Conservation (phyloP, 1,139 yeast genomes). For the Ogataea hybrid region DNA sequence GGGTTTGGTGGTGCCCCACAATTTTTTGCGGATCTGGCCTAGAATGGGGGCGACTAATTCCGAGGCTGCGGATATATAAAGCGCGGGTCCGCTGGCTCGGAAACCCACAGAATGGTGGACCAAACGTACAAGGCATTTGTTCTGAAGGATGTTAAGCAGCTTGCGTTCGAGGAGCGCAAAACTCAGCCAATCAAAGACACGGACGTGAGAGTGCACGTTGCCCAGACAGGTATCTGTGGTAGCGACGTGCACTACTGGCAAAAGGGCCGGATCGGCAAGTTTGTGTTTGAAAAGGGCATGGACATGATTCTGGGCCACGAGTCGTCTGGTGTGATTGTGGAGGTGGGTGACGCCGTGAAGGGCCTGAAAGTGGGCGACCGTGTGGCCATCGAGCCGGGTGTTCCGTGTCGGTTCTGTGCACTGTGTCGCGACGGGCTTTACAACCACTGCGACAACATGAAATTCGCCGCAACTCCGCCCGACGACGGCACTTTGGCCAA, state of each 20-base stretch:
- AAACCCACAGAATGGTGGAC: slow-evolving; percentile 2
- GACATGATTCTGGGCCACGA: slow-evolving; percentile 19
- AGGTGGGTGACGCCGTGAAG: slow-evolving; percentile 15
- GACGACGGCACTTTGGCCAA: slow-evolving; percentile 31
- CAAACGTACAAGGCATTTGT: slow-evolving; percentile 62
- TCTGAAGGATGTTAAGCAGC: slow-evolving; percentile 59
- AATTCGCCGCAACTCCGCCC: slow-evolving; percentile 32
- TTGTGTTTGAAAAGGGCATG: slow-evolving; percentile 10
- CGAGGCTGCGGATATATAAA: not conserved
- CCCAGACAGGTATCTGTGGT: slow-evolving; percentile 76
- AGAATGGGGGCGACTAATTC: slow-evolving; percentile 5
- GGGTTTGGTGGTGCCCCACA: slow-evolving; percentile 1
- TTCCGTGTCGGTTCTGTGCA: slow-evolving; percentile 31
- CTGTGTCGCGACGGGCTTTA: slow-evolving; percentile 30
- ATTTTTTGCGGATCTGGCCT: slow-evolving; percentile 2
- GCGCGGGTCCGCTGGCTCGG: not conserved
- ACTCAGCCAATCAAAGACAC: slow-evolving; percentile 48
- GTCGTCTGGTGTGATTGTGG: slow-evolving; percentile 37
- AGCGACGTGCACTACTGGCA: slow-evolving; percentile 62
- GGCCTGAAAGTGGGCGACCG: slow-evolving; percentile 35
- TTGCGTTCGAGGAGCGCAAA: slow-evolving; percentile 56
- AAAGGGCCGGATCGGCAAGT: slow-evolving; percentile 16
- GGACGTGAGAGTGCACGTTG: slow-evolving; percentile 66
- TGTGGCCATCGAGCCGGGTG: slow-evolving; percentile 34
- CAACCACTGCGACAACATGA: slow-evolving; percentile 30